Conservation (phyloP, 1,284 basidiomycete species). For the Sparassis latifolia region DNA sequence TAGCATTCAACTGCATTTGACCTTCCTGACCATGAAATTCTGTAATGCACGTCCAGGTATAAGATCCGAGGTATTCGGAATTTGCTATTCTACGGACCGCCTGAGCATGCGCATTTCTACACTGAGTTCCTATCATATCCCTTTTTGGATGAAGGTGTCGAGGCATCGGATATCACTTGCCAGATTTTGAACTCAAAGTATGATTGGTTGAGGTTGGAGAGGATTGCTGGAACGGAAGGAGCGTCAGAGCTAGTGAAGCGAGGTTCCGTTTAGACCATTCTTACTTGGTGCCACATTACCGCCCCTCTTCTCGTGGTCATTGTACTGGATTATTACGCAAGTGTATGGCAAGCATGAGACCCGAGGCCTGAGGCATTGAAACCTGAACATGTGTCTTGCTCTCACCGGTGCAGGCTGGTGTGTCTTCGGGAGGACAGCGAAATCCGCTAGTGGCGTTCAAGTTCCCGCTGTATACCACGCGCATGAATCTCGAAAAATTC, state of each 20-base stretch:
- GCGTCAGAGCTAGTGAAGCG: conserved; percentile 40
- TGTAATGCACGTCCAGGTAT: conserved; percentile 47
- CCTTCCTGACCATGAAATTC: neutral
- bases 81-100: conserved; percentile 88
- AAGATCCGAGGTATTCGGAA: conserved; percentile 89
- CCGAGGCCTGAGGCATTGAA: too few species aligned
- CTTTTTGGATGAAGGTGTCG: conserved; percentile 79
- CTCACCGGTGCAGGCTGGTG: too few species aligned
- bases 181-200: conserved; percentile 81
- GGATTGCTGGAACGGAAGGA: conserved; percentile 62
- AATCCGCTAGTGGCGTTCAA: too few species aligned
- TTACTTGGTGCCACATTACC: neutral
- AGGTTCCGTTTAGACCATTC: conserved; percentile 1
- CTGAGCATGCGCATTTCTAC: conserved; percentile 89
- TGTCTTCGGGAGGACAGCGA: too few species aligned
- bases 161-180: conserved; percentile 73
- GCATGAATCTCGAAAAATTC: too few species aligned
- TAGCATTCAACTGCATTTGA: neutral
- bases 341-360: too few species aligned
- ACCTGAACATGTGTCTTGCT: too few species aligned
- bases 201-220: conserved; percentile 82
- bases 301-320: too few species aligned
- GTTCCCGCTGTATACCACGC: too few species aligned
- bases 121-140: conserved; percentile 83
- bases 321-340: too few species aligned